Conservation (phyloP, 2,329 filamentous ascomycete species). For the Neobulgaria alba region DNA sequence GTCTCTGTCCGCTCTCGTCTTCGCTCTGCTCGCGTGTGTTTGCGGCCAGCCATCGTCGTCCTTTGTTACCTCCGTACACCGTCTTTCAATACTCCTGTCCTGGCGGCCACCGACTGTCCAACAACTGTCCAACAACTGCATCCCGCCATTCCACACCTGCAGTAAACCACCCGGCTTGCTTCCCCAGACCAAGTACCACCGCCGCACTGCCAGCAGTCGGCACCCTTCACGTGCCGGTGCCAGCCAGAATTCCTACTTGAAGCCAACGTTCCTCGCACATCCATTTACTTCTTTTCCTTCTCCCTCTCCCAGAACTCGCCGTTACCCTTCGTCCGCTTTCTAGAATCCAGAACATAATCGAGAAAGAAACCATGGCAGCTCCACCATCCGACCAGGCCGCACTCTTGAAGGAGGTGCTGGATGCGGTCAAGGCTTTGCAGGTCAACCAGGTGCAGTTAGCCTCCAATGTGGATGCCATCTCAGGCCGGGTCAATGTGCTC, state of each 20-base stretch:
- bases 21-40: no score
- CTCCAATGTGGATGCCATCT: constrained; percentile 49
- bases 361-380: constrained; percentile 18
- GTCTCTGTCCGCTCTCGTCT: no score
- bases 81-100: no score
- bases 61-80: no score
- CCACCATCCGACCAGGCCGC: constrained; percentile 20
- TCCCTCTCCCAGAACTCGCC: neutral
- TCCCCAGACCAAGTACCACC: no score
- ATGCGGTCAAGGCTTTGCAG: constrained; percentile 45
- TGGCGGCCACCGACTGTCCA: no score
- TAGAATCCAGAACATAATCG: neutral
- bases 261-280: neutral
- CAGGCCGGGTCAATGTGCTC: constrained; percentile 51
- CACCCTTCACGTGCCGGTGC: neutral
- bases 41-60: no score
- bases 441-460: constrained; percentile 46
- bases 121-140: no score
- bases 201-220: no score
- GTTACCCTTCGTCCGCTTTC: neutral
- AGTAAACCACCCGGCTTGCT: no score
- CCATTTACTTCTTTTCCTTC: neutral
- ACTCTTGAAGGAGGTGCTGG: constrained; percentile 46
- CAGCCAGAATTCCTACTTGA: neutral
- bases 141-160: no score